A percentile compares a stretch with the other conserved stretches of the same genome.
These are phyloP conservation scores for Penicillium sp. DNA, from an alignment of 2,329 filamentous ascomycete species.

Conservation along the genomic window DNA sequence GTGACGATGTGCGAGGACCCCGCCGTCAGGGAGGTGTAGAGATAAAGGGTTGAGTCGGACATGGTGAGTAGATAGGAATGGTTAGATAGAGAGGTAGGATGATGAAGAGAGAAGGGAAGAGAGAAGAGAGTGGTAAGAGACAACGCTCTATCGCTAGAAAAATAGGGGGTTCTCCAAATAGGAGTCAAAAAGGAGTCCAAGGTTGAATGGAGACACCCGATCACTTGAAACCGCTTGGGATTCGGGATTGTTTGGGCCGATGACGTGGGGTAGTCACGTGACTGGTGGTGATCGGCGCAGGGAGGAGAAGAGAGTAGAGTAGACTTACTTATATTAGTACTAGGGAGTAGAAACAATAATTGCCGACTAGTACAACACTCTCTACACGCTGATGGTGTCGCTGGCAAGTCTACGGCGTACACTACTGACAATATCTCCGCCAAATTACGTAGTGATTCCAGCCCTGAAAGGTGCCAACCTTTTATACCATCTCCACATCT, in stretches of 20 bases:
- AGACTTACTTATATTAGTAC: too few species aligned
- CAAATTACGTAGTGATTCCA: not conserved
- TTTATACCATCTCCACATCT: conserved; percentile 20
- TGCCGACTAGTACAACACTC: not conserved
- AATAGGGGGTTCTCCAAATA: not conserved
- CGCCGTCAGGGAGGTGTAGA: conserved; percentile 94
- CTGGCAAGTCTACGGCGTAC: not conserved
- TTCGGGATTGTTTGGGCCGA: not conserved
- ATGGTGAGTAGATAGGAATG: conserved; percentile 29
- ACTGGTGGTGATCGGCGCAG: not conserved
- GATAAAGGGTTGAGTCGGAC: conserved; percentile 73
- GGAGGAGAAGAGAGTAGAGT: not conserved
- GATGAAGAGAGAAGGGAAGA: not conserved
- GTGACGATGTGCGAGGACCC: conserved; percentile 97
- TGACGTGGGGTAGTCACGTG: conserved; percentile 8
- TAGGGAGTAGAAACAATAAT: not conserved
- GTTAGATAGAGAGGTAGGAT: not conserved
- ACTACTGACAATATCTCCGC: not conserved
- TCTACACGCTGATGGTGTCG: not conserved
- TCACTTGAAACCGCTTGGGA: not conserved
- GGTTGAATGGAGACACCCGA: not conserved
- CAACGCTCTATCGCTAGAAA: not conserved
- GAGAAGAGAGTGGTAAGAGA: not conserved
- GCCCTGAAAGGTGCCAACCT: not conserved
- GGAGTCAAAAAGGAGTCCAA: not conserved